Conservation (phyloP, 2,329 filamentous ascomycete species). For the Lachnellula willkommii region DNA sequence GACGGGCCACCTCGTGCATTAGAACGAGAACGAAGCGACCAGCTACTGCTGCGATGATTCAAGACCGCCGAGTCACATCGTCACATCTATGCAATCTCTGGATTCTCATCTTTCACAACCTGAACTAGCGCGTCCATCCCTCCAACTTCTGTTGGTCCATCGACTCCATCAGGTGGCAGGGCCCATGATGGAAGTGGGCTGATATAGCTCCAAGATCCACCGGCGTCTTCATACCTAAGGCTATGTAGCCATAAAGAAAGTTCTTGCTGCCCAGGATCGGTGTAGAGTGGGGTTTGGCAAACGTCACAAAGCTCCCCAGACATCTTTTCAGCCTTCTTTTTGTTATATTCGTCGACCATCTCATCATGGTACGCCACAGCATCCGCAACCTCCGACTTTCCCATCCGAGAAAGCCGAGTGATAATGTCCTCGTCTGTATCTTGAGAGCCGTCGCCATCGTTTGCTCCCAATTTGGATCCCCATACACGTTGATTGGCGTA, state of each 20-base stretch:
- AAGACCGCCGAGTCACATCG: background rate
- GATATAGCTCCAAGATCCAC: slow-evolving; percentile 80
- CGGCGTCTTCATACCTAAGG: slow-evolving; percentile 77
- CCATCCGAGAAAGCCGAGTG: slow-evolving; percentile 78
- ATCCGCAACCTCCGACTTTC: slow-evolving; percentile 86
- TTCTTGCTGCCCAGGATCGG: slow-evolving; percentile 85
- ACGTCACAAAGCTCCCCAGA: slow-evolving; percentile 76
- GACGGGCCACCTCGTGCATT: background rate
- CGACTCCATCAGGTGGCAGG: slow-evolving; percentile 55
- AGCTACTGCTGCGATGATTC: background rate
- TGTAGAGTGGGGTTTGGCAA: slow-evolving; percentile 86
- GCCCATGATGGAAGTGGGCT: slow-evolving; percentile 85
- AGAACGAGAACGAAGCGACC: background rate
- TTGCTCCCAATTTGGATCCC: slow-evolving; percentile 68
- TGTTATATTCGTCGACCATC: slow-evolving; percentile 85
- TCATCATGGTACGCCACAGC: slow-evolving; percentile 91
- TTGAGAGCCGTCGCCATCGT: slow-evolving; percentile 58
- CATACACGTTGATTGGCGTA: slow-evolving; percentile 94
- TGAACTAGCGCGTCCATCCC: slow-evolving; percentile 54
- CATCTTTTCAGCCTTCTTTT: slow-evolving; percentile 87
- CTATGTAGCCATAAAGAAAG: slow-evolving; percentile 92
- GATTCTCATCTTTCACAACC: slow-evolving; percentile 36
- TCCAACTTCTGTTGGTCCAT: slow-evolving; percentile 64
- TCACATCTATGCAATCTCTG: slow-evolving; percentile 26
- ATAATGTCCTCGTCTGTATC: slow-evolving; percentile 89